phyloP scores from a whole-genome alignment of 2,329 filamentous ascomycete genomes.

The Aspergillus luchuensis region DNA sequence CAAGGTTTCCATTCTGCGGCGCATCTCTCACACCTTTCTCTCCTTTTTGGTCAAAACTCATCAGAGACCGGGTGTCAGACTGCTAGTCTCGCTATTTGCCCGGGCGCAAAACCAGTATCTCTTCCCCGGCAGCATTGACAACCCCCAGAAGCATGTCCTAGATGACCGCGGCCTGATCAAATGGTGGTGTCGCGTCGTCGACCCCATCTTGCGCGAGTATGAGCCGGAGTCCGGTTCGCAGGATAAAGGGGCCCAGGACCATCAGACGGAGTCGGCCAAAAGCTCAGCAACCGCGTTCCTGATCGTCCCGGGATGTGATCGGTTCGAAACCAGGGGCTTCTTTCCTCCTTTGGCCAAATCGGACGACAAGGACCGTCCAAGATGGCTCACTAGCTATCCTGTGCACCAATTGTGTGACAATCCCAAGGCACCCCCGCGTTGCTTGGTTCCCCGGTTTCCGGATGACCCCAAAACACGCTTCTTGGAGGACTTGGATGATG shows the following conservation, averaged over 20 bases:
- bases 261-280: conserved; percentile 32
- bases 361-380: conserved; percentile 40
- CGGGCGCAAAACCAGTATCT: conserved; percentile 91
- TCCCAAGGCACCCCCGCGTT: conserved; percentile 72
- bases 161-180: conserved; percentile 87
- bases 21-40: conserved; percentile 74
- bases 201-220: conserved; percentile 66
- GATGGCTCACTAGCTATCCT: conserved; percentile 66
- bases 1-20: conserved; percentile 67
- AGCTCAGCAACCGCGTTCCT: conserved; percentile 71
- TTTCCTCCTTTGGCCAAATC: conserved; percentile 59
- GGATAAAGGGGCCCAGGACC: conserved; percentile 32
- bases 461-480: conserved; percentile 95
- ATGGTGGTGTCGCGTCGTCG: conserved; percentile 92
- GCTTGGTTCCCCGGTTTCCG: conserved; percentile 84
- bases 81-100: conserved; percentile 87
- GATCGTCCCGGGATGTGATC: conserved; percentile 82
- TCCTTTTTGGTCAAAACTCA: conserved; percentile 70
- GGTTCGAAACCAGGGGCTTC: conserved; percentile 76
- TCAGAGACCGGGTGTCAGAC: conserved; percentile 64
- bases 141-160: conserved; percentile 82
- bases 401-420: conserved; percentile 72
- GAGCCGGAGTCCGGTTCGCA: conserved; percentile 43
- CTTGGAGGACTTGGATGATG: conserved; percentile 83
- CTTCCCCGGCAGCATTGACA: conserved; percentile 88